Base-by-base conservation (phyloP, 176 grass and related monocot genomes). In the Eremochloa ophiuroides region DNA sequence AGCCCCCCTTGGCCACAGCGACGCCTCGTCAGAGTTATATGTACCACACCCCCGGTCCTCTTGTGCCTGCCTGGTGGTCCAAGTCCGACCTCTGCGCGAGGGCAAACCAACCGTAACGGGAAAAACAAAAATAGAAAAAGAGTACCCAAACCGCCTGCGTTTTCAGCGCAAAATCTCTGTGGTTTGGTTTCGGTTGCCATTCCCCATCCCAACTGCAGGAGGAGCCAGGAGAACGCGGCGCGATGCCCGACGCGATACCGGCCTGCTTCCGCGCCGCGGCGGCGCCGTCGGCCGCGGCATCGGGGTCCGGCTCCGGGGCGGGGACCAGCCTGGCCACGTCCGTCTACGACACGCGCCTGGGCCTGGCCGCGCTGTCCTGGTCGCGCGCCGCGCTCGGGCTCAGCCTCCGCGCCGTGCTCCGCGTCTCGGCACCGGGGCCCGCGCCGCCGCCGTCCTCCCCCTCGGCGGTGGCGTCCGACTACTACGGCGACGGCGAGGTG, bases 291-390 rank as follows among this genome's bases (percentile, higher is more conserved):
- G 22, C 29, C 29, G 76, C 84, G 12, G 76, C 73, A 41, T 80
- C 74, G 12, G 63, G 69, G 48, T 30, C 82, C 10, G 81, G 80
- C 30, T 67, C 73, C 1, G 83, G 16, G 13, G 84, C 61, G 17
- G 89, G 86, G 28, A 85, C 88, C 14, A 94, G 79, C 69, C 76
- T 92, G 43, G 89, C 85, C 70, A 95, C 92, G 4, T 94, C 95
- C 44, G 79, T 94, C 37, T 95, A 98, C 88, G 88, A 91, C 78
- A 95, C 95, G n/a, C 84, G 78, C 53, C 90, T 98, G 26, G 95
- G 95, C 75, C 37, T 92, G 44, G 95, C 89, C 28, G 79, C 95
- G 68, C 84, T 95, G 56, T 87, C 95, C 47, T 98, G 95, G 95
- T 94, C 92, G 44, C 92, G 92, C 69, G 82, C 84, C 78, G 80